Base-by-base conservation (phyloP, 192 early-diverging fungal genomes). In the Linnemannia exigua region DNA sequence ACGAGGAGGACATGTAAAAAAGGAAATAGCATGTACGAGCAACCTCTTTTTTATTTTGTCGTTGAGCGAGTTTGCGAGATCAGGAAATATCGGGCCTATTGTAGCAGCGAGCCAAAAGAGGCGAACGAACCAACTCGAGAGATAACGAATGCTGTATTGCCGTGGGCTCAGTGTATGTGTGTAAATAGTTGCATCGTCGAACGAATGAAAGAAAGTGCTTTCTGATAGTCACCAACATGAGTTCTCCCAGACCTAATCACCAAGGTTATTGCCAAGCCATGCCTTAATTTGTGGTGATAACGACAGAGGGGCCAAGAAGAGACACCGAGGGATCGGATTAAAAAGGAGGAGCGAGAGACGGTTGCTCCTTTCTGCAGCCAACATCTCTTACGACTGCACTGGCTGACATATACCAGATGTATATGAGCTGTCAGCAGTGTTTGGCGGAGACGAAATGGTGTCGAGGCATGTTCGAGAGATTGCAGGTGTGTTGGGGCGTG, bases 1-100 rank as follows among this genome's bases (percentile, higher is more conserved):
- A 63, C 28, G 58, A 63, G 17, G 86, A 77, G 1, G 85, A 79
- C 15, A 71, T 79, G 76, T 74, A 78, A 70, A 4, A n/a, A 22
- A 67, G 0, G 36, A 14, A 9, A 25, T 19, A 16, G 22, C 1
- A 50, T 17, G 61, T 35, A 46, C 41, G 41, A 44, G 41, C 41
- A 3, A 44, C 41, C 9, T 9, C 9, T 6, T 9, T 44, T 44
- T 44, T 44, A 3, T 44, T n/a, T n/a, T n/a, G n/a, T n/a, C n/a
- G n/a, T n/a, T n/a, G n/a, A n/a, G 41, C 41, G 41, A 44, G 41
- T n/a, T n/a, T n/a, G n/a, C 41, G 41, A 44, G 41, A 44, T 44
- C 41, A 44, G 41, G 41, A 44, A 44, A 63, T 41, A 9, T 17
- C 54, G 19, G n/a, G 58, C 14, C 31, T 25, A 9, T 25, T 63